Percentiles rank a stretch among this genome's conserved stretches.
Evolutionary conservation across 805 yeast species (phyloP).

Genomic region (Kodamaea jinghongensis): DNA sequence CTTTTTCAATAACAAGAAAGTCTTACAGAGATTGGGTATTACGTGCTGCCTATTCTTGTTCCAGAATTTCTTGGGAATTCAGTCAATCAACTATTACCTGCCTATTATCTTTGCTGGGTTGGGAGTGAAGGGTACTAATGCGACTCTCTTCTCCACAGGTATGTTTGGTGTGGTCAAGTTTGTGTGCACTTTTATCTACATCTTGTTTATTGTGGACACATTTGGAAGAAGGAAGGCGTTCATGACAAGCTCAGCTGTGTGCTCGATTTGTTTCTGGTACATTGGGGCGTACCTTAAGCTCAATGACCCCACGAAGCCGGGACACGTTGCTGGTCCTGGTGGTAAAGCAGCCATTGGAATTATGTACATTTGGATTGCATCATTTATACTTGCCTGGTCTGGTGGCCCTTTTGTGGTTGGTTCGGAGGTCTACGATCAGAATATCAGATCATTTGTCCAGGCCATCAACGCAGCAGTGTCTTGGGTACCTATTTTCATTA

Average conservation of each 20-base stretch:
- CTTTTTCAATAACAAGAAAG: constrained; percentile 23
- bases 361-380: constrained; percentile 43
- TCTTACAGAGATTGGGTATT: constrained; percentile 28
- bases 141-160: constrained; percentile 38
- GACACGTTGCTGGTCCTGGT: constrained; percentile 34
- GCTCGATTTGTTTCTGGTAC: constrained; percentile 39
- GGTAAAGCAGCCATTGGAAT: constrained; percentile 39
- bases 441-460: constrained; percentile 38
- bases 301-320: constrained; percentile 32
- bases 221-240: constrained; percentile 36
- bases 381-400: constrained; percentile 40
- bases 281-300: constrained; percentile 36
- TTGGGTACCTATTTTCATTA: constrained; percentile 39
- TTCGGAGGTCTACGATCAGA: constrained; percentile 38
- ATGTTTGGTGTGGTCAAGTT: constrained; percentile 40
- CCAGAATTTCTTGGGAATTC: constrained; percentile 41
- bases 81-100: constrained; percentile 39
- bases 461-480: constrained; percentile 40
- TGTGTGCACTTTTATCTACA: constrained; percentile 32
- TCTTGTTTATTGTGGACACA: constrained; percentile 34
- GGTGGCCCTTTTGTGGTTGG: constrained; percentile 43
- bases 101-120: constrained; percentile 35
- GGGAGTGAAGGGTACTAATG: constrained; percentile 38
- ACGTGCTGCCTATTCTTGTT: constrained; percentile 33
- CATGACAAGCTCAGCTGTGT: constrained; percentile 33